Percentiles rank a stretch among this genome's conserved stretches.
Conservation (phyloP, 2,329 filamentous ascomycete species). For the Pseudocercospora pini-densiflorae region DNA sequence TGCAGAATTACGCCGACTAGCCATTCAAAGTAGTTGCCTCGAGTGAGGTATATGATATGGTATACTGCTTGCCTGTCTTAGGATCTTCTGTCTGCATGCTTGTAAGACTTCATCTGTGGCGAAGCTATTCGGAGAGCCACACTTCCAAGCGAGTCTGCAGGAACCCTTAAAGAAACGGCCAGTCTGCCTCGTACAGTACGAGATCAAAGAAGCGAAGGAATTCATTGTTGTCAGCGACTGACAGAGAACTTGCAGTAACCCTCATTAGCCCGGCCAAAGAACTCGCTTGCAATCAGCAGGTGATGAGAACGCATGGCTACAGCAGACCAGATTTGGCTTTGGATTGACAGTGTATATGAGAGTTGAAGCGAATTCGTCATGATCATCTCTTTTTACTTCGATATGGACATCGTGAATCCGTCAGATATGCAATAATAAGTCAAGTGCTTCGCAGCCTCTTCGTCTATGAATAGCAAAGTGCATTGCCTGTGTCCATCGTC, state of each 20-base stretch:
- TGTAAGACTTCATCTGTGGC: background rate
- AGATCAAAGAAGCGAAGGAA: background rate
- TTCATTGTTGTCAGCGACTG: background rate
- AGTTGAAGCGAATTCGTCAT: background rate
- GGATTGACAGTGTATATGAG: background rate
- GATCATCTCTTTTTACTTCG: background rate
- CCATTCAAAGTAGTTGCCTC: background rate
- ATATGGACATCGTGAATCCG: background rate
- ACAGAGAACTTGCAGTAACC: background rate
- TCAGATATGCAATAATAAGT: background rate
- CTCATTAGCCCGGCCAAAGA: background rate
- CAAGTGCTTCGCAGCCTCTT: constrained; percentile 20
- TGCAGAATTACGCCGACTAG: background rate
- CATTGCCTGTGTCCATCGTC: constrained; percentile 79
- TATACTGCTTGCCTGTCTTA: background rate
- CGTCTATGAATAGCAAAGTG: constrained; percentile 44
- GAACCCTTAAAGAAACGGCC: background rate
- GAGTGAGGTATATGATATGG: background rate
- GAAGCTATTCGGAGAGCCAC: background rate
- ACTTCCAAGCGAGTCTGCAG: background rate
- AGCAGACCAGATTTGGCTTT: background rate
- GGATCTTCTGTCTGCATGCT: background rate
- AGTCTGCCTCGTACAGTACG: background rate
- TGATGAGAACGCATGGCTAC: background rate
- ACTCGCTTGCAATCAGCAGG: background rate